Base-by-base conservation (phyloP, 192 early-diverging fungal species). In the Dissophora ornata region DNA sequence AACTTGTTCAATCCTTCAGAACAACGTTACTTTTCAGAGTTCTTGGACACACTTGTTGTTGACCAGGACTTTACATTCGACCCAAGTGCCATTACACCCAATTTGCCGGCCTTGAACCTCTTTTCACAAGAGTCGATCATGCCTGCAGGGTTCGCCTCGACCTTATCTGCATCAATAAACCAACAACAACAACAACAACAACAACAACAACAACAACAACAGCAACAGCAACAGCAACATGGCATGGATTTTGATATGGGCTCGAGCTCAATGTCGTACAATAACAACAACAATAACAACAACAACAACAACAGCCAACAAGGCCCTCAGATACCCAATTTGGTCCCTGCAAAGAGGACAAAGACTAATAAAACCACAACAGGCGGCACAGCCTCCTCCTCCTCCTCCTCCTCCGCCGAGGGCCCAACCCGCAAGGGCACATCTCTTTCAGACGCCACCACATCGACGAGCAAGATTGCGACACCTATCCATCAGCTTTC, bases 11-110 rank as follows among this genome's bases (percentile, higher is more conserved):
- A 77, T 19, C 58, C 73, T 1, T 77, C 73, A 16, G 85, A 86
- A 33, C 85, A 82, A 55, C 75, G 67, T 25, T 73, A 77, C 29
- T 84, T 86, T 46, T 74, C 73, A 34, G 74, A 86, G 62, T 86
- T 86, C 62, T 45, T 86, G 60, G 85, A 86, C 52, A 67, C 79
- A 11, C 68, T 86, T 41, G 81, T 81, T 33, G 67, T 84, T 16
- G 85, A 84, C 51, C 81, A 81, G 49, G 83, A 86, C 55, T 57
- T 70, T 34, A 67, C 64, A 2, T 71, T 71, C 32, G 61, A 71
- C 44, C 75, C 77, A 33, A 57, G 54, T 34, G 51, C 69, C 28
- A 71, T 79, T 57, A n/a, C n/a, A n/a, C 70, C 57, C 49, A 69
- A 67, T 44, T 29, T 70, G 19, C 53, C 77, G 9, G 68, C 57